A percentile compares a stretch with the other conserved stretches of the same genome.
Evolutionary conservation across 1,284 basidiomycete genomes (phyloP).

Genomic region (Phellopilus nigrolimitatus): DNA sequence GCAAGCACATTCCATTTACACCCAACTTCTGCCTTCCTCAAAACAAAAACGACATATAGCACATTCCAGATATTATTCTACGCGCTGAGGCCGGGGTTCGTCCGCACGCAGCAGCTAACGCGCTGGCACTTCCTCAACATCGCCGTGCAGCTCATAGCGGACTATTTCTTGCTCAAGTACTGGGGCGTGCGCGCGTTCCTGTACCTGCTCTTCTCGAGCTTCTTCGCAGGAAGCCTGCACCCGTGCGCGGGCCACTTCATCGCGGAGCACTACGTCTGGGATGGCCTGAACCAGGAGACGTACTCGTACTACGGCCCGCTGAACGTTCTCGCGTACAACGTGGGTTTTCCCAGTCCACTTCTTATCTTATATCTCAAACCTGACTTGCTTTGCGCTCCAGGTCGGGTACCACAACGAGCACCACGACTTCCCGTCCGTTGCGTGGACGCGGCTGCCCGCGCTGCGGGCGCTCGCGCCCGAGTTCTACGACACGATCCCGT

Average conservation of each 20-base stretch:
- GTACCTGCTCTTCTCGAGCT: conserved; percentile 85
- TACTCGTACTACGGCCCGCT: conserved; percentile 95
- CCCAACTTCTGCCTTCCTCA: conserved; percentile 2
- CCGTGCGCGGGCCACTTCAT: conserved; percentile 98
- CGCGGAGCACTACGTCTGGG: conserved; percentile 94
- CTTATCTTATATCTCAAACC: conserved; percentile 2
- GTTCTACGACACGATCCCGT: conserved; percentile 86
- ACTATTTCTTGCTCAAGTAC: conserved; percentile 61
- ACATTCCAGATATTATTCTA: conserved; percentile 99
- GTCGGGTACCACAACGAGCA: conserved; percentile 99
- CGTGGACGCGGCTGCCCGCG: conserved; percentile 92
- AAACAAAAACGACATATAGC: too few species aligned
- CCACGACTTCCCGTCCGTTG: conserved; percentile 95
- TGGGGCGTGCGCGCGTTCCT: conserved; percentile 64
- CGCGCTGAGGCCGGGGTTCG: conserved; percentile 92
- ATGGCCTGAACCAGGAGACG: conserved; percentile 87
- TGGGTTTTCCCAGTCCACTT: conserved; percentile 33
- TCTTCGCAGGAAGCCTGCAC: conserved; percentile 94
- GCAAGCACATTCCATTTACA: conserved; percentile 28
- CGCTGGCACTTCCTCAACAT: conserved; percentile 85
- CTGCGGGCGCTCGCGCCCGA: conserved; percentile 84
- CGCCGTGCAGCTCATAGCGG: conserved; percentile 63
- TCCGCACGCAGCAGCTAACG: conserved; percentile 79
- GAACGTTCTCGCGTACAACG: conserved; percentile 94
- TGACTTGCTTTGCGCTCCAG: conserved; percentile 35